Evolutionary conservation across 257 asterid species (phyloP).

Genomic region (Lithospermum erythrorhizon): DNA sequence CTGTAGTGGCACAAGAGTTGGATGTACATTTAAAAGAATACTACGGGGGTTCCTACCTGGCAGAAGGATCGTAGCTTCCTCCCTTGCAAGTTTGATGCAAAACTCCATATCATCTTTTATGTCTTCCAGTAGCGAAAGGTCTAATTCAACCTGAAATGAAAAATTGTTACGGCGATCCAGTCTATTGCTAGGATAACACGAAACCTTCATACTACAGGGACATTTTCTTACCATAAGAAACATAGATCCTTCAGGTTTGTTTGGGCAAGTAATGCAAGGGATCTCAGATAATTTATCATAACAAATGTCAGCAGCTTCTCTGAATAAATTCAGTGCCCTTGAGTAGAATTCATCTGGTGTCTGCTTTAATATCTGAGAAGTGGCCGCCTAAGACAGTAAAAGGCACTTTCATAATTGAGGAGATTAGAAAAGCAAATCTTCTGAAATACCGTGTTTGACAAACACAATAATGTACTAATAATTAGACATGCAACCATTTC

Average conservation of each 20-base stretch:
- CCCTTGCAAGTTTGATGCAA: conserved; percentile 46
- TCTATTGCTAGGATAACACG: neutral
- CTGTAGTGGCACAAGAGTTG: neutral
- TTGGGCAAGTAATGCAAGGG: conserved; percentile 37
- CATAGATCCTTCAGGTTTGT: conserved; percentile 70
- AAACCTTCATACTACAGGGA: neutral
- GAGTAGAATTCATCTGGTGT: conserved; percentile 35
- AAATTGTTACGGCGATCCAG: conserved; percentile 2
- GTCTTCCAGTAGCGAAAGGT: conserved; percentile 29
- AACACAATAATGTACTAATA: too few relatives aligned
- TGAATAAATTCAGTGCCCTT: conserved; percentile 29
- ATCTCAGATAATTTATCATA: conserved; percentile 30
- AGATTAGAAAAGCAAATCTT: too few relatives aligned
- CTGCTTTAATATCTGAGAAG: conserved; percentile 44
- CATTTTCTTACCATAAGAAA: conserved; percentile 39
- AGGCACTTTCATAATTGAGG: neutral
- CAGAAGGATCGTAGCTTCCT: conserved; percentile 47
- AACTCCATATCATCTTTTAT: conserved; percentile 48
- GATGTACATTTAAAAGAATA: too few relatives aligned
- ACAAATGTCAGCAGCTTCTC: conserved; percentile 43
- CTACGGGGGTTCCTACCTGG: conserved; percentile 36
- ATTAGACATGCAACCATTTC: neutral
- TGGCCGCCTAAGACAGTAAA: conserved; percentile 41
- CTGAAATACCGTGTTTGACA: neutral
- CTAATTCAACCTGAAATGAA: conserved; percentile 36